Percentiles rank a stretch among this genome's conserved stretches.
Conservation (phyloP, 352 stramenopile species). For the Thalassiosira livingstoniorum region DNA sequence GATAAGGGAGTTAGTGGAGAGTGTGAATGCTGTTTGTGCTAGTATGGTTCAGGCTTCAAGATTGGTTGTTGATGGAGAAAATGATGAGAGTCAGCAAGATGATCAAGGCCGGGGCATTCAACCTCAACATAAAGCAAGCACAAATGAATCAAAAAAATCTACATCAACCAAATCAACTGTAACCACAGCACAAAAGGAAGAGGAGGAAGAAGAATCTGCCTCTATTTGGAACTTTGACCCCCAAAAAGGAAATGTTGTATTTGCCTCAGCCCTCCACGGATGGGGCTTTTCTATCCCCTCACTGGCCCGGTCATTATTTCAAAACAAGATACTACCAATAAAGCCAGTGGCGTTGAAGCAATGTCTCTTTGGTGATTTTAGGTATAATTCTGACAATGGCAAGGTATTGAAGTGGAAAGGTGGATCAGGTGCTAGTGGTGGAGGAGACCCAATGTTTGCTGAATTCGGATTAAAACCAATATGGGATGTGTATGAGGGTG, state of each 20-base stretch:
- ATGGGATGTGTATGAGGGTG: constrained; percentile 82
- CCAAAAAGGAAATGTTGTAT: constrained; percentile 94
- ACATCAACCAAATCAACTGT: too few species aligned
- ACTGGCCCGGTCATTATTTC: constrained; percentile 87
- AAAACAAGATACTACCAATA: constrained; percentile 71
- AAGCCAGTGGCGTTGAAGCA: constrained; percentile 79
- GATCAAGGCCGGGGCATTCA: too few species aligned
- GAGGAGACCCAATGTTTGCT: constrained; percentile 74
- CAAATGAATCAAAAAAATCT: too few species aligned
- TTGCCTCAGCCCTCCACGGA: constrained; percentile 93
- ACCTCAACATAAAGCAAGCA: too few species aligned
- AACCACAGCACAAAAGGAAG: constrained; percentile 3
- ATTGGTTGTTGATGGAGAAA: constrained; percentile 15
- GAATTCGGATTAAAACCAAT: constrained; percentile 77
- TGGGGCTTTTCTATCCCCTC: constrained; percentile 96
- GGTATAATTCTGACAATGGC: constrained; percentile 62
- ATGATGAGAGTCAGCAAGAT: neutral
- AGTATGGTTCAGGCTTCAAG: constrained; percentile 66
- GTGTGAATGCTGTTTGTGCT: constrained; percentile 84
- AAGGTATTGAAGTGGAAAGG: constrained; percentile 85
- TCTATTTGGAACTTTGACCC: constrained; percentile 88
- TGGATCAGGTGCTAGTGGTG: constrained; percentile 5
- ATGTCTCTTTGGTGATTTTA: constrained; percentile 84
- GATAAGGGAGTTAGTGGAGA: constrained; percentile 92
- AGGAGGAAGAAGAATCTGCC: constrained; percentile 32